These are phyloP conservation scores for Salix brachista DNA, from an alignment of 345 rosid species.

Conservation along the genomic window DNA sequence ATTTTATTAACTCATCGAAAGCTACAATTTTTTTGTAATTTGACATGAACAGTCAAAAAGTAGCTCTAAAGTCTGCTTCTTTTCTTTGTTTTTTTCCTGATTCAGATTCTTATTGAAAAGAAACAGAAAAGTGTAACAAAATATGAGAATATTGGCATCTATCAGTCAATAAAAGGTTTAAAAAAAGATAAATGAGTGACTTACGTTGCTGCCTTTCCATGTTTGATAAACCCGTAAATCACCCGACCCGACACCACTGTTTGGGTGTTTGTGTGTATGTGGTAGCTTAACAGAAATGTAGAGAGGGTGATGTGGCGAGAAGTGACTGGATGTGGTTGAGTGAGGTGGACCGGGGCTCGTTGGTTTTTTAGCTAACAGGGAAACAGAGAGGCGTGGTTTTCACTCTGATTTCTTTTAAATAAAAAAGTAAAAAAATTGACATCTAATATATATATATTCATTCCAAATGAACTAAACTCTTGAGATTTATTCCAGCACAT, in stretches of 20 bases:
- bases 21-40: not conserved
- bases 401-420: too few relatives aligned
- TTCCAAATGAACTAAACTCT: too few relatives aligned
- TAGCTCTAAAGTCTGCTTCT: not conserved
- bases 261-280: not conserved
- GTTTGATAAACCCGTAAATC: slow-evolving; percentile 29
- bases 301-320: slow-evolving; percentile 7
- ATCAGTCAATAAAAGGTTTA: not conserved
- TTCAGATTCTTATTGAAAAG: not conserved
- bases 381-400: too few relatives aligned
- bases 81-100: not conserved
- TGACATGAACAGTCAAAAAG: not conserved
- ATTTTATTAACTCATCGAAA: not conserved
- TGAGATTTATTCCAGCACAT: too few relatives aligned
- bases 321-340: not conserved
- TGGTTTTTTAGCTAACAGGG: not conserved
- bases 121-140: not conserved
- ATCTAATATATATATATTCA: too few relatives aligned
- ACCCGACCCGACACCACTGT: slow-evolving; percentile 34
- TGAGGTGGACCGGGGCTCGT: slow-evolving; percentile 9
- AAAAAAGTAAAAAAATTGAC: too few relatives aligned
- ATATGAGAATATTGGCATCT: not conserved
- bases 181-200: not conserved
- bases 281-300: not conserved
- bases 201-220: slow-evolving; percentile 31